Base-by-base conservation (phyloP, 495 filamentous ascomycete genomes). In the Penicillium daleae region DNA sequence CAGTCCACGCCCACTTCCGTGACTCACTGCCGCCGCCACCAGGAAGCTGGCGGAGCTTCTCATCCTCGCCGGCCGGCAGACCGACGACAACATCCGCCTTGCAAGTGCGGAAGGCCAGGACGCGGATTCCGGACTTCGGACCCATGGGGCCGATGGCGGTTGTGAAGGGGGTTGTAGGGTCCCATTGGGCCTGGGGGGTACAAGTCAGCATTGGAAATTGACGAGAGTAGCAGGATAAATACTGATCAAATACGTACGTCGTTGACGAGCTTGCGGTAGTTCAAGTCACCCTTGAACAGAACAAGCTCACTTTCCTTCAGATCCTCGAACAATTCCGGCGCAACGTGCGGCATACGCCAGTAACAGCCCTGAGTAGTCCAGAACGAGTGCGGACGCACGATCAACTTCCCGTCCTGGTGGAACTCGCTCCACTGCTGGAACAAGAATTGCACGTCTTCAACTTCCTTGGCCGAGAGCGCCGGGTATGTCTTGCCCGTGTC, bases 11-110 rank as follows among this genome's bases (percentile, higher is more conserved):
- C 95, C 95, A 99, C 74, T 94, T 93, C 62, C 95, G 84, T 21
- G 86, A 83, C 17, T 89, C 88, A 13, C 79, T 82, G 61, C 90
- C 86, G 7, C 84, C 89, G 9, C 89, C 92, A 15, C 82, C 86
- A 48, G 91, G 87, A 66, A 73, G 82, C 6, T 80, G 78, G 63
- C 84, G 86, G 49, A 99, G 76, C 72, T 85, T 82, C 78, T 97
- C 93, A 72, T 99, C 94, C 66, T 85, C 78, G 6, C 93, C 93
- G 6, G 85, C 78, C 21, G 83, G 83, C n/a, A 97, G 81, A 0
- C 92, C 93, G n/a, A 96, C 93, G 1, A 97, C 91, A 19, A 92
- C 89, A 74, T 99, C 95, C 2, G 93, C 94, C 76, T 98, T 98
- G 79, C 93, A 97, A 1, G 95, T 98, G 44, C 96, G 85, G 66